Conservation (phyloP, 768 basidiomycete genomes). For the Rhizopogon rudus region DNA sequence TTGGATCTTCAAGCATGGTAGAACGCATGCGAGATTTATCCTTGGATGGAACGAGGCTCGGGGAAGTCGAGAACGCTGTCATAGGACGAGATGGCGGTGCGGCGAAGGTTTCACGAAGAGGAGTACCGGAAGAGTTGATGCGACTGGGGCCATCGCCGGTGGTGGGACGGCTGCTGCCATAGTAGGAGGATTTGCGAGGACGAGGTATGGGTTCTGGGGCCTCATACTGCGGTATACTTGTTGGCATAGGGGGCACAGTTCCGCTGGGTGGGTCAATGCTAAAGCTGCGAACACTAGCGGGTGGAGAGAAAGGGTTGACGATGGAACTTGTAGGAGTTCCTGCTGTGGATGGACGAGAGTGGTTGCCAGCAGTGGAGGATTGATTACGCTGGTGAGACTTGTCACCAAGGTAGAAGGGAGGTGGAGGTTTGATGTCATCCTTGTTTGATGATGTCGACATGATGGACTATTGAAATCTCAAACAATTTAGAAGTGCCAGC, state of each 20-base stretch:
- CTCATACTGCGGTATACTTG: slow-evolving; percentile 14
- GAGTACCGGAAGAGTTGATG: slow-evolving; percentile 28
- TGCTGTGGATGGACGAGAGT: slow-evolving; percentile 19
- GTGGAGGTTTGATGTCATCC: not conserved
- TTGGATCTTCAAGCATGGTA: slow-evolving; percentile 27
- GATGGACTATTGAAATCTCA: not conserved
- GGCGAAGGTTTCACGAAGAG: slow-evolving; percentile 51
- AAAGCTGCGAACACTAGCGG: slow-evolving; percentile 42
- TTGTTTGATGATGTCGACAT: not conserved
- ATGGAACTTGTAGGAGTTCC: slow-evolving; percentile 12
- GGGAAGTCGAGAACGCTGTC: slow-evolving; percentile 48
- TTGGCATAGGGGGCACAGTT: slow-evolving; percentile 1
- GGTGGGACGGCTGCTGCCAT: slow-evolving; percentile 31
- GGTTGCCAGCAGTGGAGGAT: slow-evolving; percentile 6
- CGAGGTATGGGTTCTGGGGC: slow-evolving; percentile 28
- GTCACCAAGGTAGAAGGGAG: slow-evolving; percentile 8
- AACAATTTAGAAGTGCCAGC: not conserved
- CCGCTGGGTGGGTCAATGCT: slow-evolving; percentile 28
- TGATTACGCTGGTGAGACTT: slow-evolving; percentile 28
- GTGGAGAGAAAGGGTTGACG: slow-evolving; percentile 49
- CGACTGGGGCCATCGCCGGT: slow-evolving; percentile 22
- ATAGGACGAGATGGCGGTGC: slow-evolving; percentile 54
- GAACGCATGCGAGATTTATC: slow-evolving; percentile 24
- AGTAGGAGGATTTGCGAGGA: slow-evolving; percentile 34
- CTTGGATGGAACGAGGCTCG: slow-evolving; percentile 26